Percentiles rank a stretch among this genome's conserved stretches.
These are phyloP conservation scores for Diddensiella transvaalensis DNA, from an alignment of 805 yeast species.

Conservation along the genomic window DNA sequence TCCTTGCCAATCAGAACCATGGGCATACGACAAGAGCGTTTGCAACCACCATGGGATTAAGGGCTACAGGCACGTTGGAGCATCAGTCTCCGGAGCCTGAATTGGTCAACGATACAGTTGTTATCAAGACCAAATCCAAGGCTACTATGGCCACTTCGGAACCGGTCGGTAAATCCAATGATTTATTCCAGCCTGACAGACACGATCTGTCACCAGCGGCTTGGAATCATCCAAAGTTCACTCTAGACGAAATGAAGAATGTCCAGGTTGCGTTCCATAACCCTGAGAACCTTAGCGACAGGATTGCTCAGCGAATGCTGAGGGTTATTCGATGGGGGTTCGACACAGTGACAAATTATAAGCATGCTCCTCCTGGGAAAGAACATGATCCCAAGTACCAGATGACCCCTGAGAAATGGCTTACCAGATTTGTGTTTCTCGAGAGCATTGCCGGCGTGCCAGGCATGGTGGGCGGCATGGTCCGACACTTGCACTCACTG, in stretches of 20 bases:
- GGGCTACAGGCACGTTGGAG: not conserved
- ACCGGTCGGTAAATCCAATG: conserved; percentile 5
- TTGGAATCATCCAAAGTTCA: conserved; percentile 45
- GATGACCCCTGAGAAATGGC: conserved; percentile 64
- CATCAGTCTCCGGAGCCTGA: not conserved
- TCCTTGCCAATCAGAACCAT: not conserved
- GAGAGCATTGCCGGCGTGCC: conserved; percentile 80
- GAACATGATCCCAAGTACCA: conserved; percentile 37
- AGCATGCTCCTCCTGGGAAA: conserved; percentile 46
- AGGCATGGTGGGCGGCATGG: conserved; percentile 70
- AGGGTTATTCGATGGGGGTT: conserved; percentile 46
- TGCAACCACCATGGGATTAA: not conserved
- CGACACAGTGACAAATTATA: conserved; percentile 63
- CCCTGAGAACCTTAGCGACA: conserved; percentile 48
- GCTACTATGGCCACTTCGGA: conserved; percentile 5
- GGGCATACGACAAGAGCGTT: not conserved
- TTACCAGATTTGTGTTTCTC: conserved; percentile 54
- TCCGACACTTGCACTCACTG: conserved; percentile 63
- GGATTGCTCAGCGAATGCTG: conserved; percentile 48
- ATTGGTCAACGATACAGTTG: not conserved
- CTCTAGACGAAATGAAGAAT: conserved; percentile 36
- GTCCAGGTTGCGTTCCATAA: conserved; percentile 51
- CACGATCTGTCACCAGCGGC: conserved; percentile 24
- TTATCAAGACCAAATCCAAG: not conserved
- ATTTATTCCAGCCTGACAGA: conserved; percentile 14